Conservation (phyloP, 352 stramenopile genomes). For the Phytophthora pistaciae region DNA sequence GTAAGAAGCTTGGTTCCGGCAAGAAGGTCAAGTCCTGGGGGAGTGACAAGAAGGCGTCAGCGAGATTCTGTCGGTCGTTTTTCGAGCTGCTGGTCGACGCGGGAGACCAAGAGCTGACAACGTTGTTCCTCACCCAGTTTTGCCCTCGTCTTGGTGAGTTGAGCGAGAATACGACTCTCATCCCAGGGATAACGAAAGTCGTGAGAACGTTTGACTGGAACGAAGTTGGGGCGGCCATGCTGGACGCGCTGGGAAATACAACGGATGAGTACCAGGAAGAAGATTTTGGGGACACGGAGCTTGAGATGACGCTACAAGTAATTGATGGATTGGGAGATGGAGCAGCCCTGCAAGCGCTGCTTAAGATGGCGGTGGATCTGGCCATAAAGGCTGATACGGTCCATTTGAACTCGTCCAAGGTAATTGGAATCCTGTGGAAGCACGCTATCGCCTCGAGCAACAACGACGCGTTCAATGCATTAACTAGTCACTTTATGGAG, state of each 20-base stretch:
- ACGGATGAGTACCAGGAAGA: neutral
- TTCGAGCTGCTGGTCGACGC: constrained; percentile 19
- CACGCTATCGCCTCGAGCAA: neutral
- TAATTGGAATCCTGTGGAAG: constrained; percentile 14
- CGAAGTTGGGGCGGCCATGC: constrained; percentile 2
- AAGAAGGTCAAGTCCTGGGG: neutral
- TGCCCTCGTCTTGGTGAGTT: constrained; percentile 6
- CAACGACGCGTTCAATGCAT: neutral
- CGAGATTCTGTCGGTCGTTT: constrained; percentile 17
- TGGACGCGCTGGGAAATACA: constrained; percentile 7
- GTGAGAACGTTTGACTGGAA: constrained; percentile 15
- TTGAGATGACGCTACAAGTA: constrained; percentile 22
- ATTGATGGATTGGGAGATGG: constrained; percentile 9
- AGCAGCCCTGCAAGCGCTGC: neutral
- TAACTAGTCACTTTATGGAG: constrained; percentile 1
- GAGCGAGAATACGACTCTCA: neutral
- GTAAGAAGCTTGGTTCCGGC: neutral
- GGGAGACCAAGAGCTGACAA: constrained; percentile 12
- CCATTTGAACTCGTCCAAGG: neutral
- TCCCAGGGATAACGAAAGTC: constrained; percentile 3
- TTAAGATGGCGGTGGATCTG: constrained; percentile 5
- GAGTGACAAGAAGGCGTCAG: neutral
- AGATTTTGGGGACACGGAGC: neutral
- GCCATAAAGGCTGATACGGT: neutral
- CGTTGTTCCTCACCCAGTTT: constrained; percentile 19